Base-by-base conservation (phyloP, 2,329 filamentous ascomycete species). In the Fusarium odoratissimum region DNA sequence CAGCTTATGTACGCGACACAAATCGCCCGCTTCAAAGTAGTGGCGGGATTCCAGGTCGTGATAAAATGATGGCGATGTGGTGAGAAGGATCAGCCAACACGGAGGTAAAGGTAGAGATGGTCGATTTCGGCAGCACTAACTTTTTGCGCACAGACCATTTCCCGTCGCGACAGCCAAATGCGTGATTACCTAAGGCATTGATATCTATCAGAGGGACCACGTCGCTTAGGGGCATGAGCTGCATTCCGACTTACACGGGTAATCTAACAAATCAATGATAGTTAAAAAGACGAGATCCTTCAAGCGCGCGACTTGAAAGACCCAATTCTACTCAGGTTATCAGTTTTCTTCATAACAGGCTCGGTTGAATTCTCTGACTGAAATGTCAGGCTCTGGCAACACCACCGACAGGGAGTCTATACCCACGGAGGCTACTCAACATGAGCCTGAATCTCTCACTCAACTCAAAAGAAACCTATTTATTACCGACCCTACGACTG, bases 91-190 rank as follows among this genome's bases (percentile, higher is more conserved):
- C 55, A 73, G 69, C 28, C 41, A 55, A 55, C 65, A 65, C 46
- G 46, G 56, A 64, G 60, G 48, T 66, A 38, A n/a, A 54, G 45
- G 45, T 52, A 37, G 49, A 55, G 56, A 55, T 62, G 49, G 45
- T 70, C 46, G 62, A 64, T 56, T 71, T 64, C 37, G 61, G 51
- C 51, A 54, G 56, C 60, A 65, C 63, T 45, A 72, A 75, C 69
- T 75, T 79, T 79, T 76, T 70, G 67, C 48, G 75, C 72, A 76
- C 76, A 69, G 74, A 56, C 75, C 61, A 69, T 25, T 11, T 19
- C 17, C 17, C n/a, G 52, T 72, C 59, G 59, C 62, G 64, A 65
- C 51, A 51, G 30, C 33, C 49, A 40, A 17, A 37, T 60, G 40
- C 25, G 48, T 58, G 63, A 48, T 55, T 62, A 74, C 31, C 60